Percentiles rank a stretch among this genome's conserved stretches.
phyloP scores from a whole-genome alignment of 2,329 filamentous ascomycete species.

The Ophiocordyceps polyrhachis-furcata region DNA sequence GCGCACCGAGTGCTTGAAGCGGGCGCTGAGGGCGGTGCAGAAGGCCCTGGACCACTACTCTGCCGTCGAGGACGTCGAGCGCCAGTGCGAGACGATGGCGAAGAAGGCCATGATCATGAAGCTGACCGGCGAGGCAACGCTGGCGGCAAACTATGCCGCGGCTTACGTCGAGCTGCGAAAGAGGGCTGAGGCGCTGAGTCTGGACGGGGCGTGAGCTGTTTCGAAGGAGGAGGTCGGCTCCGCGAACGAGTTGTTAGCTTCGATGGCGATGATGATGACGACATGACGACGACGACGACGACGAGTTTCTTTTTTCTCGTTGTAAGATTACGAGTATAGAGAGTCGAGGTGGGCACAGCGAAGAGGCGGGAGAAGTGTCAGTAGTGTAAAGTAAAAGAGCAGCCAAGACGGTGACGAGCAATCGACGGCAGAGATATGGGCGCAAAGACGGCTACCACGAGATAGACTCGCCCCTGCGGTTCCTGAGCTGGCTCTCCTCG shows the following conservation, averaged over 20 bases:
- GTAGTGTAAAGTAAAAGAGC: too few species aligned
- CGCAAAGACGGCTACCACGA: conserved; percentile 12
- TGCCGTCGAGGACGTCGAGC: conserved; percentile 42
- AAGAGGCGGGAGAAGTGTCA: too few species aligned
- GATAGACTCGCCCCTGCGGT: conserved; percentile 18
- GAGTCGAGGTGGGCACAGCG: too few species aligned
- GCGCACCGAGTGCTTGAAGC: conserved; percentile 36
- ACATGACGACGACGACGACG: too few species aligned
- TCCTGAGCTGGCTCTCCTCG: conserved; percentile 14
- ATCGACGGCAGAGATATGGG: background rate
- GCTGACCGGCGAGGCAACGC: conserved; percentile 41
- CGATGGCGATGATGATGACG: too few species aligned
- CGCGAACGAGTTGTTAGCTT: too few species aligned
- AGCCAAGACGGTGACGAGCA: background rate
- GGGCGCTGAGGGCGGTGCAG: conserved; percentile 41
- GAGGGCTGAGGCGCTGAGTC: conserved; percentile 12
- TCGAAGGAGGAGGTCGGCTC: background rate
- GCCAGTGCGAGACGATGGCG: conserved; percentile 60
- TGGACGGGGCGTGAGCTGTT: conserved; percentile 3
- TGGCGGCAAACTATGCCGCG: conserved; percentile 48
- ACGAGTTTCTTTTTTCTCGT: too few species aligned
- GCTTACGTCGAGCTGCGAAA: conserved; percentile 41
- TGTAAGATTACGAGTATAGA: too few species aligned
- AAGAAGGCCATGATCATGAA: conserved; percentile 68
- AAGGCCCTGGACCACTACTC: conserved; percentile 46